phyloP scores from a whole-genome alignment of 208 protist genomes.

The Leishmania lainsoni region DNA sequence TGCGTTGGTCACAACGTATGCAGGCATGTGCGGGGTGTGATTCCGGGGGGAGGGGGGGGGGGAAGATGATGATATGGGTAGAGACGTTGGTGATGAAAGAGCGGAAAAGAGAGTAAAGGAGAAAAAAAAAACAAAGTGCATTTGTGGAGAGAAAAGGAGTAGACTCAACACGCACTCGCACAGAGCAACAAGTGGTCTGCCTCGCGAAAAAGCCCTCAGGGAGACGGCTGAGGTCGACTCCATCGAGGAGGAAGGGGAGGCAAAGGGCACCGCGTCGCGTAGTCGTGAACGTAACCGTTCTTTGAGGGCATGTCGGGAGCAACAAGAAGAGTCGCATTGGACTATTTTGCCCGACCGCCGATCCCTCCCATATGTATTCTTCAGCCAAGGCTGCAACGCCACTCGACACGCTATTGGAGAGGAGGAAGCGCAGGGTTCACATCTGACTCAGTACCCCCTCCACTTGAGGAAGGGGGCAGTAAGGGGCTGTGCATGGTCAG shows the following conservation, averaged over 20 bases:
- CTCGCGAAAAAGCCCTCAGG: neutral
- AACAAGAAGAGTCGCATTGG: neutral
- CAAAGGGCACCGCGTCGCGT: neutral
- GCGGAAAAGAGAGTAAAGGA: neutral
- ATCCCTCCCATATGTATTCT: neutral
- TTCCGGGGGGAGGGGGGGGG: too few species aligned
- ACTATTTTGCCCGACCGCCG: neutral
- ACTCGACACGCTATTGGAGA: neutral
- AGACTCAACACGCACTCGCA: neutral
- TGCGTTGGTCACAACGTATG: neutral
- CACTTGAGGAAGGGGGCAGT: neutral
- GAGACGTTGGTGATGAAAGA: neutral
- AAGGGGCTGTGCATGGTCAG: neutral
- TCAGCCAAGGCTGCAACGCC: neutral
- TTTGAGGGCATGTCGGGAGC: too few species aligned
- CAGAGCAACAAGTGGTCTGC: neutral
- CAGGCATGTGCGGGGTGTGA: neutral
- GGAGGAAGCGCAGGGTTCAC: neutral
- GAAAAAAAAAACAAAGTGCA: neutral
- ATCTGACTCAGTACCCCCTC: too few species aligned
- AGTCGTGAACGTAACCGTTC: neutral
- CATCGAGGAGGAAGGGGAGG: too few species aligned
- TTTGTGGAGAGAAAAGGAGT: neutral
- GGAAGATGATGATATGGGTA: neutral
- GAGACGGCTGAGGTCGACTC: neutral